These are phyloP conservation scores for Shiraia bambusicola DNA, from an alignment of 2,329 filamentous ascomycete genomes.

Conservation along the genomic window DNA sequence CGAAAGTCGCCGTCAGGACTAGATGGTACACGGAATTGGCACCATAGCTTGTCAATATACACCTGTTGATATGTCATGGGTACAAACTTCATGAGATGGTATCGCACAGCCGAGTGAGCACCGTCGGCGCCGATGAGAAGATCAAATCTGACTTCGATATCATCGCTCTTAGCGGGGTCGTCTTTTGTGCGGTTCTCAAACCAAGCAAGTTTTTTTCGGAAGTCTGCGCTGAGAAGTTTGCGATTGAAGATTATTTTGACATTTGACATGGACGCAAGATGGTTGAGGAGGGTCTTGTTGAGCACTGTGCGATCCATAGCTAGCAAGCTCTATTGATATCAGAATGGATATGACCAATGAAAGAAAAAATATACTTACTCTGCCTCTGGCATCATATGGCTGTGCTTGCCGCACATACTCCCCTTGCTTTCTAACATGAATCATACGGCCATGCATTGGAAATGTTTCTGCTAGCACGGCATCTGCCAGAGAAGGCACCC, in stretches of 20 bases:
- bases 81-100: slow-evolving; percentile 93
- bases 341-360: slow-evolving; percentile 5
- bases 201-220: slow-evolving; percentile 77
- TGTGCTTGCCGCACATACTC: slow-evolving; percentile 76
- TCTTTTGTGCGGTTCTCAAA: slow-evolving; percentile 62
- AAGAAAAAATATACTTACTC: slow-evolving; percentile 58
- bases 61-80: slow-evolving; percentile 89
- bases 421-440: slow-evolving; percentile 72
- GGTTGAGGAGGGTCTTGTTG: slow-evolving; percentile 81
- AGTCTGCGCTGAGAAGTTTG: slow-evolving; percentile 89
- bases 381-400: slow-evolving; percentile 83
- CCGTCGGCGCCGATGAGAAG: slow-evolving; percentile 90
- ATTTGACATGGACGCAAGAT: slow-evolving; percentile 80
- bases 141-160: slow-evolving; percentile 86
- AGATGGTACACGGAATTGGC: slow-evolving; percentile 82
- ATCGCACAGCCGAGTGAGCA: slow-evolving; percentile 86
- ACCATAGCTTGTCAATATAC: slow-evolving; percentile 97
- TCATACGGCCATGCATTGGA: slow-evolving; percentile 96
- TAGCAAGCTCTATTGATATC: slow-evolving; percentile 66
- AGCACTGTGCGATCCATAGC: slow-evolving; percentile 82
- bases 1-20: slow-evolving; percentile 59
- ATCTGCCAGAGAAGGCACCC: slow-evolving; percentile 67
- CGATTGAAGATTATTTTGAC: slow-evolving; percentile 92
- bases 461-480: slow-evolving; percentile 76
- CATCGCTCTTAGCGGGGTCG: slow-evolving; percentile 43